These are phyloP conservation scores for Calonectria multiphialidica DNA, from an alignment of 2,329 filamentous ascomycete genomes.

Conservation along the genomic window DNA sequence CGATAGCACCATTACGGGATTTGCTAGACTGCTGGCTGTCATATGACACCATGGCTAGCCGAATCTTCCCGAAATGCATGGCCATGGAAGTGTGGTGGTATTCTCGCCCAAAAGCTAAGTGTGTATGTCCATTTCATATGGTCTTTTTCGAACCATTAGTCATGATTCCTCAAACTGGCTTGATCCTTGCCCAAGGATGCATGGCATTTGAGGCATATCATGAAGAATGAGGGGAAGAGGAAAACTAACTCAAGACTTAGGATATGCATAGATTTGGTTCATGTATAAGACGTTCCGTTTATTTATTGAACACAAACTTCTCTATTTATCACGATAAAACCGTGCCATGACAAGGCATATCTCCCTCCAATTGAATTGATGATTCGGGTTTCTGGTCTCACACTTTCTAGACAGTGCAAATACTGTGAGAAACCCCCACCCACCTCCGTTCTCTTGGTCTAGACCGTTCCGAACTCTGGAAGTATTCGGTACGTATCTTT, in stretches of 20 bases:
- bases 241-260: background rate
- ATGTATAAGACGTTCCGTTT: too few species aligned
- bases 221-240: background rate
- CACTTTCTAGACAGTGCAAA: background rate
- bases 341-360: background rate
- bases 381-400: background rate
- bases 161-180: background rate
- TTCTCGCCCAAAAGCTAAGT: background rate
- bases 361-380: background rate
- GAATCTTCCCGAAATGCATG: too few species aligned
- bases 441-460: background rate
- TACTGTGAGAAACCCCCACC: background rate
- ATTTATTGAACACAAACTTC: too few species aligned
- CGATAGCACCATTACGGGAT: background rate
- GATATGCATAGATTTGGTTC: too few species aligned
- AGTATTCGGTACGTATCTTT: conserved; percentile 12
- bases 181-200: background rate
- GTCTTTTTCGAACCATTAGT: background rate
- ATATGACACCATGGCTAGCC: background rate
- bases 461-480: background rate
- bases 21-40: background rate
- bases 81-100: too few species aligned
- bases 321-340: too few species aligned
- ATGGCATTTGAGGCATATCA: background rate
- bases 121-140: background rate